Base-by-base conservation (phyloP, 1,284 basidiomycete species). In the Melampsora medusae region DNA sequence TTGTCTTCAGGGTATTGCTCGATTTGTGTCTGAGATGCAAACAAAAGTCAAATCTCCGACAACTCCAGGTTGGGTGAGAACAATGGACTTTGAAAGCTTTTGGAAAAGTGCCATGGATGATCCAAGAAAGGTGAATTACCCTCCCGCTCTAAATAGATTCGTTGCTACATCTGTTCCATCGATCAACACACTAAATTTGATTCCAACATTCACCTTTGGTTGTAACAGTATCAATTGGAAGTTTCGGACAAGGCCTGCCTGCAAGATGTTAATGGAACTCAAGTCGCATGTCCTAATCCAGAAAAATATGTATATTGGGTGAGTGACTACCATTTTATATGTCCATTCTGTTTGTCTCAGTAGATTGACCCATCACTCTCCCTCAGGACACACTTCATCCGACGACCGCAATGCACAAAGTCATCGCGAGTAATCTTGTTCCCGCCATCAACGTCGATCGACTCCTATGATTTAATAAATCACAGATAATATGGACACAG, bases 321-420 rank as follows among this genome's bases (percentile, higher is more conserved):
- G 14, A 38, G 61, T 64, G 53, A 42, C 42, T 14, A 42, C 12
- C 42, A 35, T 35, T 35, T 35, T 14, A 42, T 12, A 42, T 12
- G 12, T 42, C 7, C 12, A 42, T 12, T 10, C 9, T 42, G 42
- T 42, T 42, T 42, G 6, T 42, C 12, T 10, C 42, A 42, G 7
- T 42, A 14, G 9, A 10, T 35, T 35, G 12, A 42, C 42, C 42
- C 7, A 14, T 12, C 7, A 10, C 7, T 71, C 7, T 28, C 9
- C 7, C 16, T 17, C 7, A 73, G 71, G 71, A 73, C 59, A 59
- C 71, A 4, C 53, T 73, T 6, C 71, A 73, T 67, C 71, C 62
- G 6, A 73, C 71, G 22, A 59, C 64, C 1, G 66, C 25, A 62
- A 73, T 73, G 71, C 71, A 73, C 33, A 53, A 38, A 28, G 10